Base-by-base conservation (phyloP, 1,139 yeast genomes). In the Magnusiomyces suaveolens region DNA sequence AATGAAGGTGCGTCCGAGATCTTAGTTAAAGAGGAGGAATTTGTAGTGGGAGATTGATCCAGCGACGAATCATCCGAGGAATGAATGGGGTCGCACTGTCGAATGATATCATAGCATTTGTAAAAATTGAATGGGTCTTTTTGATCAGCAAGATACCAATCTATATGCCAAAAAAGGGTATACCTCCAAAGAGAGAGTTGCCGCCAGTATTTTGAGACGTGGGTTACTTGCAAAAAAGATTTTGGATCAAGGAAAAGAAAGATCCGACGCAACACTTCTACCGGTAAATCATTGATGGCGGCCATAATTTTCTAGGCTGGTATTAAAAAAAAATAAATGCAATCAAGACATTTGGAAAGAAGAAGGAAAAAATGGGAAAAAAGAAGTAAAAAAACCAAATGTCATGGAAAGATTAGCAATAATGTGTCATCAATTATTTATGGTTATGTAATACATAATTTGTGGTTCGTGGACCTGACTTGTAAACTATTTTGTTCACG, bases 141-240 rank as follows among this genome's bases (percentile, higher is more conserved):
- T 4, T 21, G 20, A 26, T 54, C 57, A 12, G 32, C 36, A 14
- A 56, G 52, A 43, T 51, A 46, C 16, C 44, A 14, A 20, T 49
- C 51, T 2, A 56, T 54, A 25, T 56, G 59, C 57, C 56, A 51
- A n/a, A 54, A 54, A 16, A 56, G 49, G 25, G 55, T 48, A 39
- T 54, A 54, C 25, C 53, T 50, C 57, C 56, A 56, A 18, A 51
- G 53, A 14, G 59, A 43, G n/a, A 56, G 14, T 21, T 44, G 52
- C 23, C 59, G 43, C 57, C 57, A 56, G 36, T 46, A 44, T 6
- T 38, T 16, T 36, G 54, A 56, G 16, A 55, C 47, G 10, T 56
- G 59, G n/a, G 51, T 38, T 2, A 52, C 59, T 44, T 26, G 32
- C 2, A 56, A 51, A 43, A 52, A 56, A 20, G 55, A 52, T n/a